phyloP scores from a whole-genome alignment of 2,329 filamentous ascomycete species.

The Hypoxylon sp. region DNA sequence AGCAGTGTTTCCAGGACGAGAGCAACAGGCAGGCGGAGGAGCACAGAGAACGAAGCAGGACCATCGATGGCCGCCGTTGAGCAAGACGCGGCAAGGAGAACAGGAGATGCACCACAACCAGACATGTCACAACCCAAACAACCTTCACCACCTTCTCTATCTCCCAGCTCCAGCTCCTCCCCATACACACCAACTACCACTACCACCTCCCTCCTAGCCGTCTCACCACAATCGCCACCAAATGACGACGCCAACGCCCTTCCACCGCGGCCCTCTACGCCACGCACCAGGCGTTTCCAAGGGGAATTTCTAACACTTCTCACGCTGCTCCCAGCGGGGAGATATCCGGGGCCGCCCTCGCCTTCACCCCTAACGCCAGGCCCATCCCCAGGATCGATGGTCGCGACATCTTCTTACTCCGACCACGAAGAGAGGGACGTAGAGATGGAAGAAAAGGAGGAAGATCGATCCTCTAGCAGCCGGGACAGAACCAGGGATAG shows the following conservation, averaged over 20 bases:
- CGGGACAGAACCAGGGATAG: background rate
- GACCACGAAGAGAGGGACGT: background rate
- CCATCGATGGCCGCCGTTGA: background rate
- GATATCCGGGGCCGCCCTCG: background rate
- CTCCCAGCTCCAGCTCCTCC: background rate
- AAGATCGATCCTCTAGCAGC: background rate
- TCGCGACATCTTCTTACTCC: background rate
- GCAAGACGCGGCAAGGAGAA: background rate
- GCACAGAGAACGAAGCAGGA: background rate
- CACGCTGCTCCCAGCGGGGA: conserved; percentile 10
- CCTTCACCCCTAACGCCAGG: background rate
- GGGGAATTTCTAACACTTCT: conserved; percentile 18
- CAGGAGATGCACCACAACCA: background rate
- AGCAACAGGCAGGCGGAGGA: background rate
- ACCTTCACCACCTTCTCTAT: background rate
- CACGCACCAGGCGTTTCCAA: conserved; percentile 16
- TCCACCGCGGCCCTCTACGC: background rate
- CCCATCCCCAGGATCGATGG: background rate
- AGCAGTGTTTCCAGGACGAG: background rate
- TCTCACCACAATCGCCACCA: background rate
- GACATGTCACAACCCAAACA: background rate
- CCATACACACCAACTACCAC: background rate
- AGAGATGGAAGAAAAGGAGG: background rate
- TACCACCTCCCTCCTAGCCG: background rate
- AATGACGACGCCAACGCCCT: background rate